Conservation (phyloP, 345 rosid genomes). For the Geranium rotundifolium region DNA sequence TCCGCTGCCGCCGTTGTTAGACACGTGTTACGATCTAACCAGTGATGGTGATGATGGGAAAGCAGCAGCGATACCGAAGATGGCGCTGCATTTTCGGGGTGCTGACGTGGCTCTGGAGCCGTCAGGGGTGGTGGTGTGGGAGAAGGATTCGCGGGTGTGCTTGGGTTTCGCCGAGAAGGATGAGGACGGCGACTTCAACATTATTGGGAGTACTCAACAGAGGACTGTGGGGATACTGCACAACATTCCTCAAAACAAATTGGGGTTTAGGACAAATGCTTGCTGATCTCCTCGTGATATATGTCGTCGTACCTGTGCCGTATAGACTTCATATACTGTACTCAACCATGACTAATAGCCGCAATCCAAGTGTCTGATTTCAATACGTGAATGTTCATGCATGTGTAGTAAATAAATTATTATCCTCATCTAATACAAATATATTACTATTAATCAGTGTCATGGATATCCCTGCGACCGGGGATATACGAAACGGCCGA, state of each 20-base stretch:
- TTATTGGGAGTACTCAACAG: constrained; percentile 4
- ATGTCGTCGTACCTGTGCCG: too few relatives aligned
- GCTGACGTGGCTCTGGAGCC: background rate
- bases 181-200: background rate
- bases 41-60: background rate
- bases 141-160: background rate
- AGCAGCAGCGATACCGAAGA: background rate
- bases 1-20: background rate
- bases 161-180: background rate
- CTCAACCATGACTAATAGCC: too few relatives aligned
- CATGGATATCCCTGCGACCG: too few relatives aligned
- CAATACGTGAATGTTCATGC: too few relatives aligned
- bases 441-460: too few relatives aligned
- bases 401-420: too few relatives aligned
- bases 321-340: too few relatives aligned
- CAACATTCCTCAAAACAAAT: constrained; percentile 1
- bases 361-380: too few relatives aligned
- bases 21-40: constrained; percentile 5
- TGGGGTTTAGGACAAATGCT: constrained; percentile 6
- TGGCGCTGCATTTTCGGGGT: background rate
- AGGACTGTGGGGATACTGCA: constrained; percentile 3
- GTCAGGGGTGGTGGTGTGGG: background rate
- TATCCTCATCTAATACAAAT: too few relatives aligned
- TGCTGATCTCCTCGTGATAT: too few relatives aligned
- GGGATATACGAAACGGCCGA: too few relatives aligned